Evolutionary conservation across 2,329 filamentous ascomycete genomes (phyloP), one percentile per base, ranked within the genome.

Genomic region (Cordyceps cateniannulata): DNA sequence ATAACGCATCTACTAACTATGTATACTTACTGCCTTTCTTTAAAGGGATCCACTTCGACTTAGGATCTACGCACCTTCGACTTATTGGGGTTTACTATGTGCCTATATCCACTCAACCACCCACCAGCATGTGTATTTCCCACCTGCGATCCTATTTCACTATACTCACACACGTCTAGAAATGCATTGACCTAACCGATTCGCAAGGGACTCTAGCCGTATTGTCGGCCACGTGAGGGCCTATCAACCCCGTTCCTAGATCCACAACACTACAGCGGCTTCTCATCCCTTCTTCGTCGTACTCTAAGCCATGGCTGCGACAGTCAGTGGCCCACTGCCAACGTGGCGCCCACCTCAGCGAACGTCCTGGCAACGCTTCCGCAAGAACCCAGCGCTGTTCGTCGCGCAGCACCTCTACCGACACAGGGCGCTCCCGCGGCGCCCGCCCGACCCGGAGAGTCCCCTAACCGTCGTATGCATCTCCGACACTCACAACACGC

Each of bases 401-500:
- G 35, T 54, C 24, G 49, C 58, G 27, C 49, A 54, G 38, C 50
- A 40, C 35, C 58, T 60, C 16, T 60, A 60, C 27, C 29, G 10
- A 45, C 49, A 51, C 27, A 51, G 49, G 49, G 49, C 9, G 29
- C 49, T 51, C 49, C 40, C 49, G 49, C 27, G 49, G 35, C 20
- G 9, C 42, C 40, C 25, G 42, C 49, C 32, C 49, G 20, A 40
- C 22, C 20, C 35, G 24, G 44, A 29, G 52, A 61, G 40, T 63
- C 22, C 49, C 49, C 63, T 68, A 50, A 71, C 67, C 10, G 65
- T 77, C 3, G 73, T 77, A 18, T 79, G 76, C 67, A 61, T 80
- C 42, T 80, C 78, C 4, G 77, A 80, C 65, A 80, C 77, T 8
- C 77, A 80, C 67, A 76, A 75, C 63, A 69, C 65, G 32, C 69